These are phyloP conservation scores for Monosporascus sp. DNA, from an alignment of 2,329 filamentous ascomycete genomes.

Conservation along the genomic window DNA sequence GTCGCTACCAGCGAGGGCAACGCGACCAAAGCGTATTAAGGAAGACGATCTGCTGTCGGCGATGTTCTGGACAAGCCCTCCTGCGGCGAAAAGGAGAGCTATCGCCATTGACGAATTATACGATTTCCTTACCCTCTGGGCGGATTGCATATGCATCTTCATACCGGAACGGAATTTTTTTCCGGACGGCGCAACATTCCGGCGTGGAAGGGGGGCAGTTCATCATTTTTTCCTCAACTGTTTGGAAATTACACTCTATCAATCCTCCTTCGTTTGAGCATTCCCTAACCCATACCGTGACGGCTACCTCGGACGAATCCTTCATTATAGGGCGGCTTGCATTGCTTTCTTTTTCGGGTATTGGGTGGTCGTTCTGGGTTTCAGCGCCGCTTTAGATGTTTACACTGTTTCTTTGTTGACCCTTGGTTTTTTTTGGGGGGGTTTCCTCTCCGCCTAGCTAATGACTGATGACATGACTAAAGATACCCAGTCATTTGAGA, in stretches of 20 bases:
- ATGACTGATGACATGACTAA: slow-evolving; percentile 26
- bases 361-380: background rate
- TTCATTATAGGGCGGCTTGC: background rate
- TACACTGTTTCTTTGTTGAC: slow-evolving; percentile 4
- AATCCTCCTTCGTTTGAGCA: too few species aligned
- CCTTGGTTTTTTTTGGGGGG: slow-evolving; percentile 8
- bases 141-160: slow-evolving; percentile 13
- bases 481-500: slow-evolving; percentile 31
- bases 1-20: slow-evolving; percentile 55
- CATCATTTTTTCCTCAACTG: slow-evolving; percentile 2
- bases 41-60: background rate
- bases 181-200: slow-evolving; percentile 13
- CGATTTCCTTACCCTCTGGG: slow-evolving; percentile 8
- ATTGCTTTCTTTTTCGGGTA: background rate
- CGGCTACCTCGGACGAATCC: too few species aligned
- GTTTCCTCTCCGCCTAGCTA: slow-evolving; percentile 17
- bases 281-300: too few species aligned
- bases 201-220: slow-evolving; percentile 19
- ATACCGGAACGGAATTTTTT: slow-evolving; percentile 8
- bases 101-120: slow-evolving; percentile 15
- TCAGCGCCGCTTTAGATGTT: background rate
- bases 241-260: too few species aligned
- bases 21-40: slow-evolving; percentile 27
- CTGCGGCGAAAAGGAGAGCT: background rate
- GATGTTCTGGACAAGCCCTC: too few species aligned